Evolutionary conservation across 1,284 basidiomycete genomes (phyloP), one percentile per base, ranked within the genome.

Genomic region (Melampsora americana): DNA sequence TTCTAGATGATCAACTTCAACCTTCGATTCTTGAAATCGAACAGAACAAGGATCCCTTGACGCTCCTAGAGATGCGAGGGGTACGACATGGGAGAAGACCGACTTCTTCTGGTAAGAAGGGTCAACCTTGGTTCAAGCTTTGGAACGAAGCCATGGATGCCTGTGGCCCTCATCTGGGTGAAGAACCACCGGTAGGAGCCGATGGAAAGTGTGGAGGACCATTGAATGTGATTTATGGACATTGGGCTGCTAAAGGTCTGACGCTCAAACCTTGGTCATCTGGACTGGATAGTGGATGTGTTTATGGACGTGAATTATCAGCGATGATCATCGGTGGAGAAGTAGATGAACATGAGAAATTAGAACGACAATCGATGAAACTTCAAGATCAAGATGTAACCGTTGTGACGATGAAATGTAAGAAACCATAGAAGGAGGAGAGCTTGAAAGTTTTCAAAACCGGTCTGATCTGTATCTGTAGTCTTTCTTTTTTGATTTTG

Each of bases 191-290:
- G n/a, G 44, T 32, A 18, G 26, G 32, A 9, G 28, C 12, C 1
- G 42, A 64, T 50, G 12, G 26, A 44, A 66, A 64, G 59, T 75
- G 65, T 66, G 23, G 59, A 42, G 48, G 28, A 5, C 14, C 53
- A 16, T 39, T 66, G 7, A 50, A 75, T 26, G 53, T 75, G 16
- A 50, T 67, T 26, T 75, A 75, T 67, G 72, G 72, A 16, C 72
- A 75, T 50, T 75, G 72, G 72, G 72, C 72, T 42, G 72, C 61
- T 20, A 75, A 68, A 56, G 72, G 72, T n/a, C 53, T 75, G n/a
- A 75, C n/a, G 1, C 18, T 75, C 11, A 67, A 67, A 26, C 32
- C 32, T 28, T 67, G 72, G 72, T 75, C 72, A 12, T 44, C 60
- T 42, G 72, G 72, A 28, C 56, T 75, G 28, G 72, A 75, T 30